These are phyloP conservation scores for Mycena alexandri DNA, from an alignment of 768 basidiomycete species.

Conservation along the genomic window DNA sequence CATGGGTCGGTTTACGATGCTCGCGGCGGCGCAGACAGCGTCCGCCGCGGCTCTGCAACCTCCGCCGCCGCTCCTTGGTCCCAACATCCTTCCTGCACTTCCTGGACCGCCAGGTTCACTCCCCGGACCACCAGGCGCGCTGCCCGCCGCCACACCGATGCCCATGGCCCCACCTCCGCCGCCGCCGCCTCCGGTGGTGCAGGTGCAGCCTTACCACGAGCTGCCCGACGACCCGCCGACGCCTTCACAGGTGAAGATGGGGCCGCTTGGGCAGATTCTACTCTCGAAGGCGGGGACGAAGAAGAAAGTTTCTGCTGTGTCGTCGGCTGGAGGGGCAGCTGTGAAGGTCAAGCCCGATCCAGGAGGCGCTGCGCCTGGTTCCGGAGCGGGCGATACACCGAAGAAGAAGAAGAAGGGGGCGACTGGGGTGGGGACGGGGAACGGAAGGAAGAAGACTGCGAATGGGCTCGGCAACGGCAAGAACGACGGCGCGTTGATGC, in stretches of 20 bases:
- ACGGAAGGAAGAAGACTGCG: constrained; percentile 62
- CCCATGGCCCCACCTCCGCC: constrained; percentile 34
- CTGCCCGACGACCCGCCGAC: constrained; percentile 77
- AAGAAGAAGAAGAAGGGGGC: constrained; percentile 57
- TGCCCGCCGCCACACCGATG: constrained; percentile 18
- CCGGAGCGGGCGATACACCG: constrained; percentile 34
- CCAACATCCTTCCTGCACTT: constrained; percentile 23
- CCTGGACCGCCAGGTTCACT: constrained; percentile 31
- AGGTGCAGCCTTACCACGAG: constrained; percentile 31
- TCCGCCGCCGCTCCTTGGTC: constrained; percentile 39
- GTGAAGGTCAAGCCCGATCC: constrained; percentile 29
- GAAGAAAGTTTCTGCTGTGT: constrained; percentile 65
- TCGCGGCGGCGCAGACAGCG: constrained; percentile 43
- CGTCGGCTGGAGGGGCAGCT: constrained; percentile 34
- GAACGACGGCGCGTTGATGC: constrained; percentile 31
- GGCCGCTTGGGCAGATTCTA: constrained; percentile 82
- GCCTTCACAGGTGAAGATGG: constrained; percentile 75
- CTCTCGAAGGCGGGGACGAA: constrained; percentile 58
- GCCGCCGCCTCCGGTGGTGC: constrained; percentile 36
- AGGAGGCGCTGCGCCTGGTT: constrained; percentile 25
- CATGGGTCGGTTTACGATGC: constrained; percentile 63
- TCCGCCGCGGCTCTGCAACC: constrained; percentile 34
- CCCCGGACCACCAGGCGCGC: constrained; percentile 15
- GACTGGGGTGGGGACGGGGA: constrained; percentile 57
- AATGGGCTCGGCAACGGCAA: constrained; percentile 11